These are phyloP conservation scores for Nitzschia putrida DNA, from an alignment of 108 stramenopile species.

Conservation along the genomic window DNA sequence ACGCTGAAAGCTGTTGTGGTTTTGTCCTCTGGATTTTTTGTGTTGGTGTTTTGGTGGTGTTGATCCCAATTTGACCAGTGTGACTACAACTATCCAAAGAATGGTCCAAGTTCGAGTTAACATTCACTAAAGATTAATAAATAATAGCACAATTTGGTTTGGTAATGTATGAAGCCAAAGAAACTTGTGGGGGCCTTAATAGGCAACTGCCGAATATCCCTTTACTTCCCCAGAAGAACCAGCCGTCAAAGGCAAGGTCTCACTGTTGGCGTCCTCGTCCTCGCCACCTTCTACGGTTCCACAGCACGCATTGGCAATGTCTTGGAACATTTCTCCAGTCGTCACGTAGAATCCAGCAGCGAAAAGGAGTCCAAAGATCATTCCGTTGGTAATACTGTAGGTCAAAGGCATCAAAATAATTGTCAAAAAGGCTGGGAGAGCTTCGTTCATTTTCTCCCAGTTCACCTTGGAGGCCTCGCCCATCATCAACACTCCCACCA, in stretches of 20 bases:
- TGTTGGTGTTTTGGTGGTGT: no score
- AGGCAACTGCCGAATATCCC: background rate
- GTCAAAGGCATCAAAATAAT: conserved; percentile 66
- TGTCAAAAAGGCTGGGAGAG: conserved; percentile 66
- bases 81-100: no score
- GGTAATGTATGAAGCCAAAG: no score
- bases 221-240: background rate
- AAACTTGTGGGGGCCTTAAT: background rate
- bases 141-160: no score
- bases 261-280: background rate
- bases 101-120: no score
- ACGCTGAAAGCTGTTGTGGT: no score
- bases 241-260: conserved; percentile 1
- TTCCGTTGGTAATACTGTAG: conserved; percentile 66
- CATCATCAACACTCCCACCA: conserved; percentile 66
- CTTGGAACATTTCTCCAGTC: conserved; percentile 16
- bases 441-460: conserved; percentile 52
- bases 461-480: conserved; percentile 48
- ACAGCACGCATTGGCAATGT: conserved; percentile 3
- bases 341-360: conserved; percentile 37
- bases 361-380: conserved; percentile 45
- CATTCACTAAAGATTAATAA: no score
- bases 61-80: no score
- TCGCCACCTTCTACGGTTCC: background rate
- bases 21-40: no score